Conservation (phyloP, 208 protist genomes). For the Trypanosoma cruzi region DNA sequence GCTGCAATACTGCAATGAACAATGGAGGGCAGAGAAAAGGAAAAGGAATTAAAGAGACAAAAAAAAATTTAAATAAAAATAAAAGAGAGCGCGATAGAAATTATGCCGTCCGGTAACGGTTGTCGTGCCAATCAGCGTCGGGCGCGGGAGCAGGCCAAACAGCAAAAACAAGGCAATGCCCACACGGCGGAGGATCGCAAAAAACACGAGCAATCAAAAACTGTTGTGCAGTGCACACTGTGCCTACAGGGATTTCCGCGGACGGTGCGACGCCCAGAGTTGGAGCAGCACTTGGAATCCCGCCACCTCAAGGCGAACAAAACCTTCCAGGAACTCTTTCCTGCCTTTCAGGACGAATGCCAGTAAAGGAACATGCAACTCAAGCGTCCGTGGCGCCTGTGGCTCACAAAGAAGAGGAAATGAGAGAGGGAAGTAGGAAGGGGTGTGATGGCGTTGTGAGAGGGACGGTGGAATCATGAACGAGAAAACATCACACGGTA, state of each 20-base stretch:
- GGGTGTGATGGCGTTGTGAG: too few species aligned
- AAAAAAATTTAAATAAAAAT: slow-evolving; percentile 21
- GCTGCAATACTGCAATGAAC: too few species aligned
- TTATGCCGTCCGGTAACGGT: slow-evolving; percentile 80
- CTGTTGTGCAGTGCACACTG: slow-evolving; percentile 71
- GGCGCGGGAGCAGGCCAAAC: slow-evolving; percentile 59
- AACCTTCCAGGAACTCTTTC: slow-evolving; percentile 59
- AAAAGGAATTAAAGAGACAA: neutral
- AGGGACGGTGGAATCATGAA: too few species aligned
- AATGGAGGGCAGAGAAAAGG: too few species aligned
- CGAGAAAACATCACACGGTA: too few species aligned
- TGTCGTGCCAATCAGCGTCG: slow-evolving; percentile 68
- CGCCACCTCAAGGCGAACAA: slow-evolving; percentile 68
- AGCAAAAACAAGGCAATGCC: slow-evolving; percentile 33
- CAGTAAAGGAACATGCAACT: neutral
- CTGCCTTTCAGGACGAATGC: slow-evolving; percentile 33
- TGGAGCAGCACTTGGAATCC: slow-evolving; percentile 72
- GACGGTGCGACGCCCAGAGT: slow-evolving; percentile 66
- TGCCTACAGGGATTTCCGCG: slow-evolving; percentile 79
- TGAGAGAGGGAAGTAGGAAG: neutral
- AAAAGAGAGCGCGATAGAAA: slow-evolving; percentile 22
- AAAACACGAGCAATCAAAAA: slow-evolving; percentile 79
- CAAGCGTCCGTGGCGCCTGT: neutral
- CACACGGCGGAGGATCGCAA: slow-evolving; percentile 66
- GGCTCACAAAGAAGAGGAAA: neutral